Evolutionary conservation across 805 yeast genomes (phyloP).

Genomic region (Starmerella floris): DNA sequence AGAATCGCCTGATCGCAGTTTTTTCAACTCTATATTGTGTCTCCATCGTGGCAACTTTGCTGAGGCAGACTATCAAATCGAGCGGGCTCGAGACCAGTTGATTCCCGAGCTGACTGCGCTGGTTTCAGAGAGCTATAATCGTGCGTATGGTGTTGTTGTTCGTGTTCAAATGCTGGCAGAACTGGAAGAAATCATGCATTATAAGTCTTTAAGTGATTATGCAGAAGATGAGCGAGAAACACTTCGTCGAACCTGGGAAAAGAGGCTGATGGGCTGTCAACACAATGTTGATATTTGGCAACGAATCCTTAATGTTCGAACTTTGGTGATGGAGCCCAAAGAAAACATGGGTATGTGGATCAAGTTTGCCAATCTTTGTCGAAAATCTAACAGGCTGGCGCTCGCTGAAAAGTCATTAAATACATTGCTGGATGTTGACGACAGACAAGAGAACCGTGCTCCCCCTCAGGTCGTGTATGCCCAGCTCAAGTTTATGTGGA

Average conservation of each 20-base stretch:
- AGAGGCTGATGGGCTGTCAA: constrained; percentile 83
- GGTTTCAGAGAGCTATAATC: constrained; percentile 86
- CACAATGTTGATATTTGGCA: constrained; percentile 99
- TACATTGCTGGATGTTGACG: constrained; percentile 34
- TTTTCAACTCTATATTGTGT: constrained; percentile 79
- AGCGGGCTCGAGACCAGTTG: constrained; percentile 72
- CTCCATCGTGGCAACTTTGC: constrained; percentile 76
- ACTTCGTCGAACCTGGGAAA: constrained; percentile 88
- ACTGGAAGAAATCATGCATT: constrained; percentile 82
- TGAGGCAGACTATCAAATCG: constrained; percentile 65
- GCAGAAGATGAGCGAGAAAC: constrained; percentile 58
- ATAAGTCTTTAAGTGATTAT: constrained; percentile 71
- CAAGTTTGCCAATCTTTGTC: constrained; percentile 88
- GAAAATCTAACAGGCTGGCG: constrained; percentile 85
- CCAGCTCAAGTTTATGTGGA: constrained; percentile 93
- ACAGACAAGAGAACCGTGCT: constrained; percentile 45
- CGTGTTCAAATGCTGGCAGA: constrained; percentile 96
- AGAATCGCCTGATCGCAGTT: constrained; percentile 89
- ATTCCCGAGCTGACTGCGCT: constrained; percentile 90
- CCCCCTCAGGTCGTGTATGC: constrained; percentile 97
- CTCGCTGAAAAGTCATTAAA: constrained; percentile 86
- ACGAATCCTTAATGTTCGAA: constrained; percentile 80
- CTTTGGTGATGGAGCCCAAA: constrained; percentile 84
- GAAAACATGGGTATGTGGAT: constrained; percentile 98
- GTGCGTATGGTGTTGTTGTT: constrained; percentile 94